phyloP scores from a whole-genome alignment of 495 filamentous ascomycete species.

The Rhizodiscina lignyota region DNA sequence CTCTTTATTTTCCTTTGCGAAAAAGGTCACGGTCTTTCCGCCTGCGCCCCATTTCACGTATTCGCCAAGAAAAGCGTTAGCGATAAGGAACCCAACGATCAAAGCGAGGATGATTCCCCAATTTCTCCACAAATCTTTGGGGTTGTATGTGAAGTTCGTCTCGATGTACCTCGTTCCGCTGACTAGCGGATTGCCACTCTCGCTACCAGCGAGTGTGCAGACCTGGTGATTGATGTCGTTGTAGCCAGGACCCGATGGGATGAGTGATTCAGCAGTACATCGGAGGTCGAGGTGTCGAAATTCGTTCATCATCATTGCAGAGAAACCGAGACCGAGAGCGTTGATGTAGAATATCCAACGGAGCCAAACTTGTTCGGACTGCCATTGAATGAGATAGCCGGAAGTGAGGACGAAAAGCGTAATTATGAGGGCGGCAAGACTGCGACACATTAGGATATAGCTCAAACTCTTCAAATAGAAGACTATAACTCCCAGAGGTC shows the following conservation, averaged over 20 bases:
- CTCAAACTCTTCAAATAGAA: too few species aligned
- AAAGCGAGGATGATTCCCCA: conserved; percentile 57
- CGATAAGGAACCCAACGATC: conserved; percentile 47
- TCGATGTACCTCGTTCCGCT: conserved; percentile 46
- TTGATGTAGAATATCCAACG: conserved; percentile 76
- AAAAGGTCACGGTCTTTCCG: conserved; percentile 62
- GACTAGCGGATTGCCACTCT: conserved; percentile 40
- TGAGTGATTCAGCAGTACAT: conserved; percentile 44
- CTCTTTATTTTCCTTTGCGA: conserved; percentile 53
- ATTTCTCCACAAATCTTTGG: conserved; percentile 52
- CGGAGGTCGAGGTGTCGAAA: conserved; percentile 46
- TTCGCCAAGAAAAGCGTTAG: conserved; percentile 60
- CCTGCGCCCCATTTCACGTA: conserved; percentile 59
- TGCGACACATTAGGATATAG: too few species aligned
- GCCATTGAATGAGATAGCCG: conserved; percentile 66
- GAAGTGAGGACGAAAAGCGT: conserved; percentile 64
- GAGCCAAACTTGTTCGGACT: conserved; percentile 52
- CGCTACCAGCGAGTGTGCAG: conserved; percentile 54
- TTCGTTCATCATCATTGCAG: conserved; percentile 69
- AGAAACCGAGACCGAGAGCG: conserved; percentile 56
- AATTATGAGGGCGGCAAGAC: conserved; percentile 59
- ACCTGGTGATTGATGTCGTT: conserved; percentile 51
- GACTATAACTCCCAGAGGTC: not conserved
- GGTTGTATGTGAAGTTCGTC: conserved; percentile 42
- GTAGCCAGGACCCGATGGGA: conserved; percentile 50